A percentile compares a stretch with the other conserved stretches of the same genome.
Evolutionary conservation across 805 yeast species (phyloP).

Genomic region (Sugiyamaella marilandica): DNA sequence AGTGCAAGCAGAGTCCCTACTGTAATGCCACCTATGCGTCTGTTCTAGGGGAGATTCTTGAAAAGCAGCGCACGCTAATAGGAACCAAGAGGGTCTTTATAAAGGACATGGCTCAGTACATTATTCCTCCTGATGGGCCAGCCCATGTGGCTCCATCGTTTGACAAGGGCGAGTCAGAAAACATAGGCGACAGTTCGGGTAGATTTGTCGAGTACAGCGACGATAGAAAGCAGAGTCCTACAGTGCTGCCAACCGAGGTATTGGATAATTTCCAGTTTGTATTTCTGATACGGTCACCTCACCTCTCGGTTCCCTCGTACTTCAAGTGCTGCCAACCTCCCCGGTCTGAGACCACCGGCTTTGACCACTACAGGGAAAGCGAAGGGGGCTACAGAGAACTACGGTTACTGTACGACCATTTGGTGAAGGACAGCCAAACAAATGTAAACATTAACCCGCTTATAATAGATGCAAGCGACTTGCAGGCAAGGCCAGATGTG

Average conservation of each 20-base stretch:
- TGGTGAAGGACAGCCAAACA: constrained; percentile 3
- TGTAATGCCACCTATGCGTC: constrained; percentile 18
- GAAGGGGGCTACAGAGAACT: constrained; percentile 26
- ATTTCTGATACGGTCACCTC: constrained; percentile 25
- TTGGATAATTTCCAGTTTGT: constrained; percentile 20
- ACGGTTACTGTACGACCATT: constrained; percentile 21
- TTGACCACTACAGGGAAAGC: constrained; percentile 20
- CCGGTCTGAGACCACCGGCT: constrained; percentile 22
- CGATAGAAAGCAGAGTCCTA: constrained; percentile 13
- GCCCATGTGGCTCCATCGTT: constrained; percentile 15
- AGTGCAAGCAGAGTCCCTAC: constrained; percentile 12
- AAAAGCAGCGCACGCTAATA: constrained; percentile 1
- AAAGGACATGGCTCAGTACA: constrained; percentile 29
- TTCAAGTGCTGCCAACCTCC: constrained; percentile 26
- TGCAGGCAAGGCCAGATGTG: constrained; percentile 18
- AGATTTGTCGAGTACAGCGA: background rate
- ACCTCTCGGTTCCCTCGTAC: constrained; percentile 25
- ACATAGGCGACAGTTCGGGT: background rate
- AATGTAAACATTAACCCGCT: constrained; percentile 12
- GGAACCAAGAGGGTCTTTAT: constrained; percentile 18
- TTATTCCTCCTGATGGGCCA: constrained; percentile 21
- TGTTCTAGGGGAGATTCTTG: constrained; percentile 13
- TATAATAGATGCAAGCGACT: constrained; percentile 23
- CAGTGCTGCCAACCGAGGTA: constrained; percentile 21
- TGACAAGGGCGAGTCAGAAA: background rate